Evolutionary conservation across 768 basidiomycete species (phyloP).

Genomic region (Trametopsis cervina): DNA sequence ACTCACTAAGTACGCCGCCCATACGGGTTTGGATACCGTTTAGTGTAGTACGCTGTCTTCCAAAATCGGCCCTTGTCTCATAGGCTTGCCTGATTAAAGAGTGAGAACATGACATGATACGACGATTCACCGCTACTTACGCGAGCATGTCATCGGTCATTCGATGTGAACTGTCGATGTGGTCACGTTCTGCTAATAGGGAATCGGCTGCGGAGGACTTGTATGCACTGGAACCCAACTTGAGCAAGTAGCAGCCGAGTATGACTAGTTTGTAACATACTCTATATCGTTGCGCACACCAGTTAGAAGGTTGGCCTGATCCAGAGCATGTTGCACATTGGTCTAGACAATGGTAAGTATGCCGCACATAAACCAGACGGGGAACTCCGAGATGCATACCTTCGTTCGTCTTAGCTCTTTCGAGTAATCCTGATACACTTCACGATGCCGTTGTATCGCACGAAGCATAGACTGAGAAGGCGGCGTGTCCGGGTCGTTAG

Average conservation of each 20-base stretch:
- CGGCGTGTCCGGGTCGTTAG: constrained; percentile 58
- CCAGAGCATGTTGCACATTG: constrained; percentile 76
- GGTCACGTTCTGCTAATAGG: constrained; percentile 77
- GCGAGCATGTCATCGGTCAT: constrained; percentile 92
- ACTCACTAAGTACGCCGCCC: constrained; percentile 73
- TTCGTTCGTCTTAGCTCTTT: constrained; percentile 84
- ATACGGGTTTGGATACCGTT: constrained; percentile 80
- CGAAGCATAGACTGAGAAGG: constrained; percentile 83
- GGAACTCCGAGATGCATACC: constrained; percentile 46
- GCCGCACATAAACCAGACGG: not conserved
- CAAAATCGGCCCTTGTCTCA: constrained; percentile 91
- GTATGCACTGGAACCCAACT: constrained; percentile 56
- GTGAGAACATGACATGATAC: not conserved
- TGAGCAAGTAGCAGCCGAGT: not conserved
- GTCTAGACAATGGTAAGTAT: constrained; percentile 47
- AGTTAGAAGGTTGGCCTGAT: constrained; percentile 80
- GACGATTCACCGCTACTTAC: constrained; percentile 38
- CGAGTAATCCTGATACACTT: constrained; percentile 82
- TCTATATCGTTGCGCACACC: constrained; percentile 96
- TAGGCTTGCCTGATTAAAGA: constrained; percentile 76
- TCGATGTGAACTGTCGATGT: constrained; percentile 87
- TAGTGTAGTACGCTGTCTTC: constrained; percentile 69
- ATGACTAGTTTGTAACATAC: constrained; percentile 38
- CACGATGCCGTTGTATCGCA: constrained; percentile 84
- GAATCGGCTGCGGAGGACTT: constrained; percentile 86